Conservation (phyloP, 352 stramenopile species). For the Lagenidium sp. region DNA sequence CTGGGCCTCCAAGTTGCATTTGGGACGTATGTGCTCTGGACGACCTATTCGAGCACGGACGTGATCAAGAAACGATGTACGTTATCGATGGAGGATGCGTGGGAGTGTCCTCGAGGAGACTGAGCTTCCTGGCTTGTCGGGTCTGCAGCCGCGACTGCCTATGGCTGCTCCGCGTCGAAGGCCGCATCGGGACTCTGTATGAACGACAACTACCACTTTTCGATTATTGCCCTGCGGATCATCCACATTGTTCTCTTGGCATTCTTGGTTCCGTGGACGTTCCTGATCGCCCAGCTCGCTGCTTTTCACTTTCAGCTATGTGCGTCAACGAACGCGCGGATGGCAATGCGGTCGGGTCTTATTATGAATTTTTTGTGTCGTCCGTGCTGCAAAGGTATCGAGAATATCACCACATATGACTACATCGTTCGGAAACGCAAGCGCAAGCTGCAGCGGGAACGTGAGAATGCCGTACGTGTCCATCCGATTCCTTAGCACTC, state of each 20-base stretch:
- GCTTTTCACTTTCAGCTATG: conserved; percentile 82
- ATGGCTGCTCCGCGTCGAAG: conserved; percentile 43
- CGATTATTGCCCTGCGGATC: conserved; percentile 43
- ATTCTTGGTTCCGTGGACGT: conserved; percentile 62
- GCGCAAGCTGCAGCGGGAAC: conserved; percentile 51
- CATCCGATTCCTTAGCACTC: conserved; percentile 45
- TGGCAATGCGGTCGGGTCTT: neutral
- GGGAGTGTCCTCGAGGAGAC: too few relatives aligned
- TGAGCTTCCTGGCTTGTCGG: neutral
- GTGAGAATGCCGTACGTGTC: conserved; percentile 65
- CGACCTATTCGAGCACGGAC: conserved; percentile 34
- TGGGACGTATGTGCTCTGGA: conserved; percentile 46
- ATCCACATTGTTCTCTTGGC: conserved; percentile 56
- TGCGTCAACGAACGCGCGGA: too few relatives aligned
- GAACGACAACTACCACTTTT: conserved; percentile 41
- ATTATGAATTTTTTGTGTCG: neutral
- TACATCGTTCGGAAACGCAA: conserved; percentile 84
- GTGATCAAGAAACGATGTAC: conserved; percentile 30
- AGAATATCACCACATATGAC: conserved; percentile 83
- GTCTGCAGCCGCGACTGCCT: conserved; percentile 38
- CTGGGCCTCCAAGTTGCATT: conserved; percentile 62
- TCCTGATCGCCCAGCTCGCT: conserved; percentile 70
- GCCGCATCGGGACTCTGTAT: conserved; percentile 33
- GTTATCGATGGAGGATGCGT: too few relatives aligned
- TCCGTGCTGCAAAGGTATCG: conserved; percentile 29